phyloP scores from a whole-genome alignment of 257 asterid species.

The Perilla frutescens region DNA sequence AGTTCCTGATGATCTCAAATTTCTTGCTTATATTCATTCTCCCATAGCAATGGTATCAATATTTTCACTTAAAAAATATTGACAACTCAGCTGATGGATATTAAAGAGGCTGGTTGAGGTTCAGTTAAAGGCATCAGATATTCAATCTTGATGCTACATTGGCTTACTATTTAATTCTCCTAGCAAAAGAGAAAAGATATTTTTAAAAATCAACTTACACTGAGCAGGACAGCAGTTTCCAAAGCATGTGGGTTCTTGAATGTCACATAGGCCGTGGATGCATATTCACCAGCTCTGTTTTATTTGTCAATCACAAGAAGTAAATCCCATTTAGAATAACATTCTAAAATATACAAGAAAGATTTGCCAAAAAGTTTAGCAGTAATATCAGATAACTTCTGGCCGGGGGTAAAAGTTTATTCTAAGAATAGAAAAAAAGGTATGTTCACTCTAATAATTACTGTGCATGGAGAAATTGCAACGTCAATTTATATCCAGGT shows the following conservation, averaged over 20 bases:
- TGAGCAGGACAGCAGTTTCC: constrained; percentile 95
- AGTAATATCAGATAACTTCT: constrained; percentile 6
- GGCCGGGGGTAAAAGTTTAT: neutral
- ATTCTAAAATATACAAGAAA: neutral
- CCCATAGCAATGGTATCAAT: neutral
- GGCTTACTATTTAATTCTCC: constrained; percentile 3
- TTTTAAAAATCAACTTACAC: constrained; percentile 62
- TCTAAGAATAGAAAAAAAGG: constrained; percentile 15
- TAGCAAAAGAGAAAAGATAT: neutral
- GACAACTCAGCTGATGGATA: neutral
- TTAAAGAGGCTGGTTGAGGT: constrained; percentile 12
- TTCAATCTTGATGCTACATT: constrained; percentile 26
- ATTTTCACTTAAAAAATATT: neutral
- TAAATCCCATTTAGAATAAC: constrained; percentile 10
- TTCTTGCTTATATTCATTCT: constrained; percentile 4
- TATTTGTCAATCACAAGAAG: constrained; percentile 34
- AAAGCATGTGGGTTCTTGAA: constrained; percentile 80
- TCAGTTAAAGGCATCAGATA: constrained; percentile 11
- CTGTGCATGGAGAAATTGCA: constrained; percentile 10
- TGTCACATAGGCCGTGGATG: constrained; percentile 88
- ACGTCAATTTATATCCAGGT: neutral
- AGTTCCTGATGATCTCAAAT: neutral
- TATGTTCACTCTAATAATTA: neutral
- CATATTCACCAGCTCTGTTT: constrained; percentile 85
- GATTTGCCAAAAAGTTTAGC: neutral